Conservation (phyloP, 139 green algal genomes). For the Chlamydomonas sphaeroides region DNA sequence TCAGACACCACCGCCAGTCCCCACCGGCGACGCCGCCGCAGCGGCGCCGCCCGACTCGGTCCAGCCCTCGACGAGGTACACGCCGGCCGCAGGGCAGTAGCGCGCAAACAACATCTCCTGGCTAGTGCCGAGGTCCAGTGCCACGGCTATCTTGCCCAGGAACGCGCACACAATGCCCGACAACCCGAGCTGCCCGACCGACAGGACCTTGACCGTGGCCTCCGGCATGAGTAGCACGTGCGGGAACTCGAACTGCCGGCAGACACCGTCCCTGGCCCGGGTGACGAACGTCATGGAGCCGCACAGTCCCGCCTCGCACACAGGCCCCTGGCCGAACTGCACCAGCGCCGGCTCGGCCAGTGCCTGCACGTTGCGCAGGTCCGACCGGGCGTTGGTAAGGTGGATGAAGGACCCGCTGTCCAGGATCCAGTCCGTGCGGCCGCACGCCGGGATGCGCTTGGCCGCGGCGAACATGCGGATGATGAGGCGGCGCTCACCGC, state of each 20-base stretch:
- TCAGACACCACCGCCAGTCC: too few species aligned
- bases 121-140: not conserved
- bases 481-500: not conserved
- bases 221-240: not conserved
- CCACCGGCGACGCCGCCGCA: too few species aligned
- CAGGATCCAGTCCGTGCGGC: not conserved
- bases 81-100: too few species aligned
- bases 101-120: too few species aligned
- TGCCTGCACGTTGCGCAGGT: not conserved
- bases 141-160: too few species aligned
- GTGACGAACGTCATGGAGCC: not conserved
- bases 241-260: not conserved
- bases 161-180: too few species aligned
- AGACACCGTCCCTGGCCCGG: too few species aligned
- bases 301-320: too few species aligned
- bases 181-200: not conserved
- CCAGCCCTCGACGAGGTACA: too few species aligned
- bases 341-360: not conserved
- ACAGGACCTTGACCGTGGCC: not conserved
- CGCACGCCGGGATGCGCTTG: not conserved
- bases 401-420: not conserved
- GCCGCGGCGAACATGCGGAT: too few species aligned
- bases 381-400: not conserved
- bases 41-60: too few species aligned
- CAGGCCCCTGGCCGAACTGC: not conserved